Evolutionary conservation across 108 stramenopile species (phyloP).

Genomic region (Tribonema minus): DNA sequence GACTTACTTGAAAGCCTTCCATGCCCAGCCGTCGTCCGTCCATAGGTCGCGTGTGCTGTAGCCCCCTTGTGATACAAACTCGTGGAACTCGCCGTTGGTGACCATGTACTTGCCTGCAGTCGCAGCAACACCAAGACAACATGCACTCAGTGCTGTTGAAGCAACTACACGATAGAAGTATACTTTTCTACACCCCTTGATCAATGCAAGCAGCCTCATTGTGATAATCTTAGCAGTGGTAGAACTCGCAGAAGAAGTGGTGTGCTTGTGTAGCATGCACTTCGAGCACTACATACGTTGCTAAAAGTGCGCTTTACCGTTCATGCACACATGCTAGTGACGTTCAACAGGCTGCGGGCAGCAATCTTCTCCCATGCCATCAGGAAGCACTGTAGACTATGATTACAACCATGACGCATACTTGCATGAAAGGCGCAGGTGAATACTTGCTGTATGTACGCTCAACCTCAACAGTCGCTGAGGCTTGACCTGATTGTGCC

Average conservation of each 20-base stretch:
- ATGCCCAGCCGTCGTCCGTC: slow-evolving; percentile 88
- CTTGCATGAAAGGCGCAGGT: no score
- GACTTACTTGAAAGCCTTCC: slow-evolving; percentile 78
- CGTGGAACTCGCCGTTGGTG: slow-evolving; percentile 85
- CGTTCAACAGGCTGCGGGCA: no score
- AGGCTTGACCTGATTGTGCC: no score
- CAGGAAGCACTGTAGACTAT: no score
- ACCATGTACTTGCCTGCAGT: slow-evolving; percentile 76
- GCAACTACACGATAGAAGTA: neutral
- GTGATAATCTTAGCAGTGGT: no score
- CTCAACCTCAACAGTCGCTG: no score
- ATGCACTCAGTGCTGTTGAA: neutral
- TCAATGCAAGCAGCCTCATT: no score
- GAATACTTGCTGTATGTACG: no score
- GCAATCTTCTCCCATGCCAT: no score
- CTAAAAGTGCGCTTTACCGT: no score
- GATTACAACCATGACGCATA: no score
- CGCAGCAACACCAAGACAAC: neutral
- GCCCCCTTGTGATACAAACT: slow-evolving; percentile 85
- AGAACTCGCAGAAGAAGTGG: neutral
- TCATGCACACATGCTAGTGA: no score
- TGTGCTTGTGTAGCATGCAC: neutral
- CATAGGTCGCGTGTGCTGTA: slow-evolving; percentile 72
- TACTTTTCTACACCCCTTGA: neutral
- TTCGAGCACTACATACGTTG: neutral